Conservation (phyloP, 2,329 filamentous ascomycete genomes). For the Talaromyces pinophilus region DNA sequence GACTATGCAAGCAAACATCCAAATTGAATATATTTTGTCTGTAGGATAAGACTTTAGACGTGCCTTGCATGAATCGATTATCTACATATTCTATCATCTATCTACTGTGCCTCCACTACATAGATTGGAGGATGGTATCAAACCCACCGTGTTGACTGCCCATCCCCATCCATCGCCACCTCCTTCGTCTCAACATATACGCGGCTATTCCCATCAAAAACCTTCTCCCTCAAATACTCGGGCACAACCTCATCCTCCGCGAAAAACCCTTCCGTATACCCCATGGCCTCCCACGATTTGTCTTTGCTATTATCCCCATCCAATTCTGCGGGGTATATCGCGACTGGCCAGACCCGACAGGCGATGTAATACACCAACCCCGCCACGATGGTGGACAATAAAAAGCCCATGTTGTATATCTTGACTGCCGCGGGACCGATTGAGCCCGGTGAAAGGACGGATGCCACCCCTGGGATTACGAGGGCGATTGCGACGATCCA, state of each 20-base stretch:
- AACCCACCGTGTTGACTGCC: not conserved
- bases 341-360: conserved; percentile 14
- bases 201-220: not conserved
- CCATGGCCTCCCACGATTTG: conserved; percentile 19
- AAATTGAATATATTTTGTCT: not conserved
- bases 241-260: conserved; percentile 20
- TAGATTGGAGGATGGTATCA: not conserved
- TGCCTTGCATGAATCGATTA: not conserved
- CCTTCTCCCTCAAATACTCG: conserved; percentile 15
- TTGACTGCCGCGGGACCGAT: conserved; percentile 9
- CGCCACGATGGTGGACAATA: conserved; percentile 6
- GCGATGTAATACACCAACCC: conserved; percentile 13
- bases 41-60: not conserved
- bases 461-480: conserved; percentile 14
- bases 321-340: conserved; percentile 6
- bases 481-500: conserved; percentile 13
- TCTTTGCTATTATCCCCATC: not conserved
- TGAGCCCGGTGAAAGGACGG: not conserved
- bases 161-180: not conserved
- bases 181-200: conserved; percentile 1
- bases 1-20: not conserved
- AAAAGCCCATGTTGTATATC: conserved; percentile 21
- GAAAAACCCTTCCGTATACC: conserved; percentile 16
- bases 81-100: not conserved
- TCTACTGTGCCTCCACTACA: not conserved